Percentiles rank a stretch among this genome's conserved stretches.
These are phyloP conservation scores for Naumovozyma castellii DNA, from an alignment of 805 yeast genomes.

Conservation along the genomic window DNA sequence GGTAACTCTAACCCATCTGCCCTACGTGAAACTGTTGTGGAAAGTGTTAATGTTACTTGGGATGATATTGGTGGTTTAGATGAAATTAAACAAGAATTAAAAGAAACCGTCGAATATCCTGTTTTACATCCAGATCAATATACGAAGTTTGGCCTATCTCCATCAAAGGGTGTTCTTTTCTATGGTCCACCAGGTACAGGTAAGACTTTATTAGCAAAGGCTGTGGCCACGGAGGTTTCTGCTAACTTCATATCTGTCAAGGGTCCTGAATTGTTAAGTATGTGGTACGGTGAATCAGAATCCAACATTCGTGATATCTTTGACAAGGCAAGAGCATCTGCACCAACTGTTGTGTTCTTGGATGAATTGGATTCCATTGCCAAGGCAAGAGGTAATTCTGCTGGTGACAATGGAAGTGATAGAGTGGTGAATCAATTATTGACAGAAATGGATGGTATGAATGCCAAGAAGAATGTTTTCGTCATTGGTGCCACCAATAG, in stretches of 20 bases:
- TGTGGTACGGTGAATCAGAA: slow-evolving; percentile 99
- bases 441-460: slow-evolving; percentile 99
- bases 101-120: slow-evolving; percentile 98
- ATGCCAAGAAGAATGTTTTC: slow-evolving; percentile 96
- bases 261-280: slow-evolving; percentile 53
- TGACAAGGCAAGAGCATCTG: slow-evolving; percentile 98
- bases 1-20: slow-evolving; percentile 99
- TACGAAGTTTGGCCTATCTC: slow-evolving; percentile 94
- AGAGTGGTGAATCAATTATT: slow-evolving; percentile 94
- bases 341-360: slow-evolving; percentile 96
- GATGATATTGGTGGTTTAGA: slow-evolving; percentile 99
- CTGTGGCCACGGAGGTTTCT: slow-evolving; percentile 97
- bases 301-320: slow-evolving; percentile 95
- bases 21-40: slow-evolving; percentile 97
- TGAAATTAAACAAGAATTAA: slow-evolving; percentile 89
- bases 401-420: slow-evolving; percentile 96
- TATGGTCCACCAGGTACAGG: slow-evolving; percentile 99
- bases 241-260: slow-evolving; percentile 91
- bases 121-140: slow-evolving; percentile 98
- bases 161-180: slow-evolving; percentile 96
- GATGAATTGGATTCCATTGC: slow-evolving; percentile 98
- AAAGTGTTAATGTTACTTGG: slow-evolving; percentile 97
- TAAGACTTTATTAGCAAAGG: slow-evolving; percentile 95
- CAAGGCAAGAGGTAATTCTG: slow-evolving; percentile 94
- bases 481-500: slow-evolving; percentile 99